A percentile compares a stretch with the other conserved stretches of the same genome.
Evolutionary conservation across 345 rosid species (phyloP).

Genomic region (Eucalyptus pauciflora): DNA sequence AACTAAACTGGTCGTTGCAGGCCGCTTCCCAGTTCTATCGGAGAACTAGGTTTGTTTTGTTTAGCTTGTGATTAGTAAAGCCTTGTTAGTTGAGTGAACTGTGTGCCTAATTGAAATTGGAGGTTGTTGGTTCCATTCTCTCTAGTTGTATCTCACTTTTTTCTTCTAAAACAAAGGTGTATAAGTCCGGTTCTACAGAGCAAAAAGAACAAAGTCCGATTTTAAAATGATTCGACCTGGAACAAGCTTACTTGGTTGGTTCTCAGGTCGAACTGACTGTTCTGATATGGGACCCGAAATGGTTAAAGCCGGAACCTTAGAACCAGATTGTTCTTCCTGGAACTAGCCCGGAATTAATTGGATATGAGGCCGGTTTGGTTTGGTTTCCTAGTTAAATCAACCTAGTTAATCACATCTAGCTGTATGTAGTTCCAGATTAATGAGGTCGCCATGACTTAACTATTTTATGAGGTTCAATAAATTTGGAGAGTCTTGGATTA

Average conservation of each 20-base stretch:
- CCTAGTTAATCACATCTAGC: not conserved
- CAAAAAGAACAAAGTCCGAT: too few relatives aligned
- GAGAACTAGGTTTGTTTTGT: not conserved
- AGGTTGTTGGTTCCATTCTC: not conserved
- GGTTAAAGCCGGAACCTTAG: not conserved
- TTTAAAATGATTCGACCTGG: not conserved
- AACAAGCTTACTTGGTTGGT: not conserved
- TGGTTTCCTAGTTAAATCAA: not conserved
- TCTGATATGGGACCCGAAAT: not conserved
- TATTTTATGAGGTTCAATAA: not conserved
- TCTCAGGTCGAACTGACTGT: accelerated
- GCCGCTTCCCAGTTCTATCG: not conserved
- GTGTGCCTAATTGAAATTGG: not conserved
- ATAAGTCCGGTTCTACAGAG: not conserved
- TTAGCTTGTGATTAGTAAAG: not conserved
- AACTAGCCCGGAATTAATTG: not conserved
- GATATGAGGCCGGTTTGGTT: not conserved
- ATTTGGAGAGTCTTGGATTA: not conserved
- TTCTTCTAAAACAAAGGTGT: not conserved
- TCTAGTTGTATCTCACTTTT: not conserved
- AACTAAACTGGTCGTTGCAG: not conserved
- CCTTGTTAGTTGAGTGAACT: not conserved
- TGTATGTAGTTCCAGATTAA: not conserved
- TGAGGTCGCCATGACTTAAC: not conserved
- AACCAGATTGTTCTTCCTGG: not conserved